Evolutionary conservation across 495 filamentous ascomycete genomes (phyloP).

Genomic region (Tuber microsphaerosporum): DNA sequence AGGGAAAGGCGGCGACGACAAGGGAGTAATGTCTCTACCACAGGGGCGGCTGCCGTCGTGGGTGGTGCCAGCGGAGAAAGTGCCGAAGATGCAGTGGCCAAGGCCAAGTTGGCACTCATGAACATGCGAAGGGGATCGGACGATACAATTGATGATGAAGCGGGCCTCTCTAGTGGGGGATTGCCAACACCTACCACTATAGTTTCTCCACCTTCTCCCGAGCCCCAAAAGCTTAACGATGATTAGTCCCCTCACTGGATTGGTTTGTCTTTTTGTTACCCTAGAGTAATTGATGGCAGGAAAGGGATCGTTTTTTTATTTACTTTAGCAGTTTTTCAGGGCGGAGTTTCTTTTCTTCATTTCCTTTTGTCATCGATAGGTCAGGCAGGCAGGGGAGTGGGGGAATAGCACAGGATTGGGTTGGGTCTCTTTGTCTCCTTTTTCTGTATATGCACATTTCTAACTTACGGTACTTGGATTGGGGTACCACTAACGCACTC

Average conservation of each 20-base stretch:
- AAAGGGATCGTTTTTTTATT: constrained; percentile 5
- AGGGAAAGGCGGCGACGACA: constrained; percentile 38
- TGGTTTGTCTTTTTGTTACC: constrained; percentile 11
- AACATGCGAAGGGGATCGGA: constrained; percentile 37
- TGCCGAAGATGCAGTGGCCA: constrained; percentile 41
- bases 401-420: constrained; percentile 12
- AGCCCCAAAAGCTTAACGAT: constrained; percentile 40
- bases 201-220: constrained; percentile 47
- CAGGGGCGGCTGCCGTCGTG: constrained; percentile 14
- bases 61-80: constrained; percentile 12
- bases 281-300: constrained; percentile 22
- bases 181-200: constrained; percentile 43
- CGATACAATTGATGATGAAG: constrained; percentile 37
- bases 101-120: constrained; percentile 49
- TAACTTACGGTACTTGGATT: neutral
- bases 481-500: constrained; percentile 6
- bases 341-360: constrained; percentile 21
- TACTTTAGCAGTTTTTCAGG: constrained; percentile 9
- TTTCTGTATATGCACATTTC: constrained; percentile 15
- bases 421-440: constrained; percentile 12
- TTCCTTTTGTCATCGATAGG: constrained; percentile 6
- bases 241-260: constrained; percentile 13
- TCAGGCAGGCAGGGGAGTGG: neutral
- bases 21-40: constrained; percentile 36
- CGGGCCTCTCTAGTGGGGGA: constrained; percentile 21